Evolutionary conservation across 805 yeast species (phyloP).

Genomic region (Kodamaea neixiangensis): DNA sequence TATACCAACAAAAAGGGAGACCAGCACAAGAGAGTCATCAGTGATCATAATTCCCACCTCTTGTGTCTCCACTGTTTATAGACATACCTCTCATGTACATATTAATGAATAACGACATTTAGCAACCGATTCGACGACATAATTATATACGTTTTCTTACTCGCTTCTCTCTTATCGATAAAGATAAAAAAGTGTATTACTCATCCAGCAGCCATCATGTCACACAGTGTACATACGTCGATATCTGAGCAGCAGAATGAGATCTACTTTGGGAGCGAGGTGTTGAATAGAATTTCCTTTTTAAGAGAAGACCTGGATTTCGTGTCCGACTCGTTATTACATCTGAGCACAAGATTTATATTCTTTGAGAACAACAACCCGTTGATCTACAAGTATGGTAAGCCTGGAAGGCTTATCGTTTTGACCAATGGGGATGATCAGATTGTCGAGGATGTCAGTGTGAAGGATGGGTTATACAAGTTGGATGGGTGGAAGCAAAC

Average conservation of each 20-base stretch:
- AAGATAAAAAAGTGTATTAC: not conserved
- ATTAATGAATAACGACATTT: not conserved
- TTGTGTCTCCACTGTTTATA: not conserved
- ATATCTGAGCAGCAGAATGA: constrained; percentile 14
- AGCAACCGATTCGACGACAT: constrained; percentile 1
- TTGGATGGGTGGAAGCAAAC: constrained; percentile 15
- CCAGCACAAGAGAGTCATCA: no score
- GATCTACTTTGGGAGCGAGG: constrained; percentile 49
- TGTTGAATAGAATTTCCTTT: constrained; percentile 65
- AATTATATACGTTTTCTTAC: not conserved
- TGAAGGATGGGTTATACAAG: constrained; percentile 24
- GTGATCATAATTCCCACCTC: no score
- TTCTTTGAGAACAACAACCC: constrained; percentile 38
- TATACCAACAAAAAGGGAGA: not conserved
- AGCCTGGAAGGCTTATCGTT: constrained; percentile 29
- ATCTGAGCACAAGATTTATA: constrained; percentile 51
- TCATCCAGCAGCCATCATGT: constrained; percentile 8
- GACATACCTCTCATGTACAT: not conserved
- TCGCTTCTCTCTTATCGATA: not conserved
- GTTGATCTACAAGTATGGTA: constrained; percentile 30
- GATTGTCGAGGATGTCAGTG: constrained; percentile 18
- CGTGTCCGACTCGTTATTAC: constrained; percentile 45
- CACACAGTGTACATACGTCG: constrained; percentile 9
- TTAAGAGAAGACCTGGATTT: constrained; percentile 57
- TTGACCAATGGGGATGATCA: constrained; percentile 40